Evolutionary conservation across 2,329 filamentous ascomycete species (phyloP).

Genomic region (Thelonectria rubi): DNA sequence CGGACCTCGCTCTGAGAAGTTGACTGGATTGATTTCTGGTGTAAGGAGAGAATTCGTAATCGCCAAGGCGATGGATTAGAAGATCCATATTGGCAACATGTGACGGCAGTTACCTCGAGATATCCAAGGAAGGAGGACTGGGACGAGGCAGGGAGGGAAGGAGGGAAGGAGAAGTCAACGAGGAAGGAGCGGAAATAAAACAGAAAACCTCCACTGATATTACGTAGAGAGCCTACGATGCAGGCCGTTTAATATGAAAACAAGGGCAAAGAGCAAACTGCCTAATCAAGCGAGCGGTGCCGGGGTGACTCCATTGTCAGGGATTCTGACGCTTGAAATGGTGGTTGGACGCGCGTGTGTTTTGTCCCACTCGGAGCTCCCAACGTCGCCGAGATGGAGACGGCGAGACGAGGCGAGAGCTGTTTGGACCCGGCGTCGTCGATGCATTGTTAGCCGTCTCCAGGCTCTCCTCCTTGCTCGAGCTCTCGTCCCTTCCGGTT

Average conservation of each 20-base stretch:
- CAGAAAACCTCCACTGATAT: not conserved
- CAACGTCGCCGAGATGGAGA: not conserved
- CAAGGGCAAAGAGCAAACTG: conserved; percentile 12
- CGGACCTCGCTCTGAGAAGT: conserved; percentile 32
- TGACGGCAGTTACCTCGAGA: conserved; percentile 12
- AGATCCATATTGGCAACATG: conserved; percentile 45
- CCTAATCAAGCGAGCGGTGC: conserved; percentile 13
- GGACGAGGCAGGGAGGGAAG: not conserved
- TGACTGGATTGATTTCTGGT: conserved; percentile 30
- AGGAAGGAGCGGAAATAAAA: not conserved
- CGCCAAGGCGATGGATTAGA: conserved; percentile 44
- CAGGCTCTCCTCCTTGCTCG: not conserved
- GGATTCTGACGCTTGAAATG: conserved; percentile 3
- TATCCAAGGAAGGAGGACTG: not conserved
- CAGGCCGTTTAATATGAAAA: not conserved
- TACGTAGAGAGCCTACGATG: too few species aligned
- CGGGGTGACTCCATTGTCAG: conserved; percentile 12
- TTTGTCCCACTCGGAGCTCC: conserved; percentile 1
- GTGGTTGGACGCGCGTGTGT: conserved; percentile 1
- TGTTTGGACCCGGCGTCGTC: not conserved
- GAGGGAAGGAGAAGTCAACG: not conserved
- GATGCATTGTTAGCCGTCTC: not conserved
- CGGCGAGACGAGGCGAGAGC: not conserved
- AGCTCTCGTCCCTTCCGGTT: conserved; percentile 12
- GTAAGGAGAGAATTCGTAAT: conserved; percentile 45